Base-by-base conservation (phyloP, 805 yeast species). In the Sugiyamaella smithiae region DNA sequence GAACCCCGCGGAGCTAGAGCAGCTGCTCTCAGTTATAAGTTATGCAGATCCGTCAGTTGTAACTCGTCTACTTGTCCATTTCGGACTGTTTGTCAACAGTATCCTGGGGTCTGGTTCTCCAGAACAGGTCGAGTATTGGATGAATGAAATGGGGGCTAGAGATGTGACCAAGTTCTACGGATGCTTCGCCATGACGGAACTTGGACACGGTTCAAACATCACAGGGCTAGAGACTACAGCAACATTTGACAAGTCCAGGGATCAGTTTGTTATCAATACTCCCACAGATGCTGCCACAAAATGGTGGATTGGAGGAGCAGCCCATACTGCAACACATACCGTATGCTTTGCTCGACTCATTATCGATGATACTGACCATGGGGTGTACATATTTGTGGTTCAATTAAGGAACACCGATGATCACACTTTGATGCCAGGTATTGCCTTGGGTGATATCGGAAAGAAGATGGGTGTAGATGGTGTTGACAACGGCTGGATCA, bases 241-340 rank as follows among this genome's bases (percentile, higher is more conserved):
- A 12, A 83, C 85, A 17, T 90, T 76, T 65, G 83, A 88, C 65
- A 69, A 72, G 16, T 69, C 68, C 14, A 76, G 75, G 24, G 87
- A 88, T 59, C 81, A 81, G 54, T 86, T 90, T 62, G 64, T 77
- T 48, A 81, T 90, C 60, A 78, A 87, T 64, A 90, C 97, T 9
- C 97, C 97, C 1, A 86, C 89, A 63, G 67, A 86, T 48, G 90
- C 95, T 31, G 97, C 97, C 38, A 89, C 97, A 22, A 90, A 90
- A 67, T 90, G 97, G 97, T 90, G 97, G 97, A 90, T 90, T 61
- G 97, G 97, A 42, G 97, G 97, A 59, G 97, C 97, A 36, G 97
- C 97, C 8, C 95, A 88, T 67, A 83, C 95, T 17, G 88, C 97
- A 4, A 88, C 90, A 24, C 97, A 90, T 69, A 74, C 88, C 20